Base-by-base conservation (phyloP, 495 filamentous ascomycete species). In the Oidiodendron maius region DNA sequence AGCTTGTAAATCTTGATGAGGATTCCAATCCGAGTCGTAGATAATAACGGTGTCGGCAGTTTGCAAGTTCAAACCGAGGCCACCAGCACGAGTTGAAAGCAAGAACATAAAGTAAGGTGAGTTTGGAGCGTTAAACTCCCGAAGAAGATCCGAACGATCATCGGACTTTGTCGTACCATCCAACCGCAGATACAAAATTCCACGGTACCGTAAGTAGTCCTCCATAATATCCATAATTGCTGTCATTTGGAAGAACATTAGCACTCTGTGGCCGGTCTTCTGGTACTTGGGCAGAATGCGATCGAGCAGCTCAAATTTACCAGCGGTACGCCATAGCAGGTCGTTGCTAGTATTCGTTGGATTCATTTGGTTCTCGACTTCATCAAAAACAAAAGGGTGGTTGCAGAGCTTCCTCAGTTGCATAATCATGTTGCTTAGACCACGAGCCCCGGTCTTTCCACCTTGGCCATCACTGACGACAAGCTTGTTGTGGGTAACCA, bases 201-300 rank as follows among this genome's bases (percentile, higher is more conserved):
- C 83, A 38, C 87, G 79, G 48, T 86, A 81, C 3, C 93, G 86
- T 44, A 98, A 72, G 67, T 93, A 98, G 66, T 98, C 93, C 58
- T 98, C 93, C 94, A 98, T 97, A 63, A 98, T 98, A 65, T 98
- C 95, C 93, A 98, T 98, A 61, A 98, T 98, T 34, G 95, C 89
- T 2, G 93, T 98, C 93, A 98, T 98, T 66, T 98, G 93, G 78
- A 98, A 98, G 78, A 98, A 98, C 84, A 98, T 97, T 61, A 98
- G 65, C 41, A 96, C 89, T 57, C 94, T 84, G 77, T 98, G 93
- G 28, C 87, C 86, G 3, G 89, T 86, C 0, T 72, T 77, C 52
- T 84, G 80, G 69, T 97, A 96, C 64, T 98, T 98, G 9, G 93
- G 93, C 35, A 98, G 65, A 43, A 98, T 75, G 24, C 93, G 75